A percentile compares a stretch with the other conserved stretches of the same genome.
These are phyloP conservation scores for Candida sp. DNA, from an alignment of 1,139 yeast species.

Conservation along the genomic window DNA sequence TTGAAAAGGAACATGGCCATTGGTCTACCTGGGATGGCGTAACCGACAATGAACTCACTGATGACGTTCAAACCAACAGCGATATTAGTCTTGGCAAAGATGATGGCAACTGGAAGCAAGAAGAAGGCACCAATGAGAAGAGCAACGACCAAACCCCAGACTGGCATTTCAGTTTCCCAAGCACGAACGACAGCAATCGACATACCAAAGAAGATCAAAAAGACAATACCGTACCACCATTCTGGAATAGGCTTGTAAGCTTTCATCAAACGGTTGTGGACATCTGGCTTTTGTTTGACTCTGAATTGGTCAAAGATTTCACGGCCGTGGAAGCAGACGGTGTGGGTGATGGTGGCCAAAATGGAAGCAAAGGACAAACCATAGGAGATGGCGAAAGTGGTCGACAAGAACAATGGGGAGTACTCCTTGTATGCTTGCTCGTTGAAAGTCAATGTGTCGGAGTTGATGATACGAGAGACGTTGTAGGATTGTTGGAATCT, in stretches of 20 bases:
- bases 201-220: constrained; percentile 43
- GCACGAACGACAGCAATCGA: constrained; percentile 42
- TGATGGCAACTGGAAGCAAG: constrained; percentile 48
- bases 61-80: constrained; percentile 51
- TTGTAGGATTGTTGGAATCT: constrained; percentile 37
- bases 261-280: constrained; percentile 66
- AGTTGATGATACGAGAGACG: constrained; percentile 46
- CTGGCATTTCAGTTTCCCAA: constrained; percentile 50
- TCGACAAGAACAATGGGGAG: constrained; percentile 62
- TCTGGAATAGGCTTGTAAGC: constrained; percentile 63
- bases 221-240: constrained; percentile 64
- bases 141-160: constrained; percentile 42
- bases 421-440: constrained; percentile 45
- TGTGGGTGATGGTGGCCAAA: constrained; percentile 60
- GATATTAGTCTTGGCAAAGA: constrained; percentile 46
- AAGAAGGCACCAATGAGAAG: constrained; percentile 43
- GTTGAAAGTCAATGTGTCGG: constrained; percentile 43
- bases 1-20: constrained; percentile 52
- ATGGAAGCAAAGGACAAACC: constrained; percentile 69
- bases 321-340: constrained; percentile 57
- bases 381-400: constrained; percentile 65
- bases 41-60: constrained; percentile 49
- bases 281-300: constrained; percentile 54
- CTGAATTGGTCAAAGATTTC: constrained; percentile 52
- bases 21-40: constrained; percentile 53